Percentiles rank a stretch among this genome's conserved stretches.
These are phyloP conservation scores for Aspergillus hancockii DNA, from an alignment of 495 filamentous ascomycete species.

Conservation along the genomic window DNA sequence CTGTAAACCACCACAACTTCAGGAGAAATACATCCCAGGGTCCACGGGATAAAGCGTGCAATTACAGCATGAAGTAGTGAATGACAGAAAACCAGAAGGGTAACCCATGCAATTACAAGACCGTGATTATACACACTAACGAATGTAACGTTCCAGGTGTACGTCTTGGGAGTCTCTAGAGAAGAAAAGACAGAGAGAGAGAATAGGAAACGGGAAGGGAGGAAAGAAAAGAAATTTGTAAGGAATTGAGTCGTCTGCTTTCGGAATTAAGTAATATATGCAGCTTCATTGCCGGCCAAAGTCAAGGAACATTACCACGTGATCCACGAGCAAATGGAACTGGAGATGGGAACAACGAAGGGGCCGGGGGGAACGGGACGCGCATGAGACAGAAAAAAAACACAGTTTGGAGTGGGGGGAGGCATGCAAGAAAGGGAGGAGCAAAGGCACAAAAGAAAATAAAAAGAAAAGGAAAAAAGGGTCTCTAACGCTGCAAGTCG, in stretches of 20 bases:
- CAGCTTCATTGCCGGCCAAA: conserved; percentile 31
- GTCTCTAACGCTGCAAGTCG: conserved; percentile 45
- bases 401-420: no score
- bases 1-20: background rate
- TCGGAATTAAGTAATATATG: conserved; percentile 31
- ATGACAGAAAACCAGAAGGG: background rate
- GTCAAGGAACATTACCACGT: conserved; percentile 13
- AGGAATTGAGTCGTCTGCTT: conserved; percentile 34
- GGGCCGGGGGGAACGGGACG: conserved; percentile 18
- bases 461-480: conserved; percentile 27
- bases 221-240: conserved; percentile 8
- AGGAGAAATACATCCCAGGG: background rate
- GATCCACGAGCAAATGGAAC: conserved; percentile 15
- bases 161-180: conserved; percentile 20
- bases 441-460: conserved; percentile 16
- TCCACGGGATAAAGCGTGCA: background rate
- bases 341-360: conserved; percentile 20
- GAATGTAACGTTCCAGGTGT: conserved; percentile 16
- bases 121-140: conserved; percentile 19
- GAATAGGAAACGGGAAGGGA: background rate
- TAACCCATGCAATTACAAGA: conserved; percentile 8
- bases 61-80: background rate
- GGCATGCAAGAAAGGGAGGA: conserved; percentile 6
- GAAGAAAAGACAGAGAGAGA: conserved; percentile 11
- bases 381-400: conserved; percentile 21